Base-by-base conservation (phyloP, 441 rosid species). In the Populus hybrid region DNA sequence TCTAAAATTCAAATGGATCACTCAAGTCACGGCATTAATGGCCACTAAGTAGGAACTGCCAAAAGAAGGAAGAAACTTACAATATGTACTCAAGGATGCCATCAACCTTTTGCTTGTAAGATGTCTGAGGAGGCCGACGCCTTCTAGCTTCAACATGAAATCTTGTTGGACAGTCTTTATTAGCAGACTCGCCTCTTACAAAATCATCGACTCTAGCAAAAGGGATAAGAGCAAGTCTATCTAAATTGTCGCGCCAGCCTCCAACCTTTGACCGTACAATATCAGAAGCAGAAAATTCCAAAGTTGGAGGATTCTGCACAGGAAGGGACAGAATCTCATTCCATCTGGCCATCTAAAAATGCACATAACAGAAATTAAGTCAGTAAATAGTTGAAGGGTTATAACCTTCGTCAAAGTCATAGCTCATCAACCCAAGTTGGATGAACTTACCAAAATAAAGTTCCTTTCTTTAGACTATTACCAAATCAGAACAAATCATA, bases 91-190 rank as follows among this genome's bases (percentile, higher is more conserved):
- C 98, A 77, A 95, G 90, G 88, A 92, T 90, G 69, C 95, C 97
- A 84, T 95, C 99, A 66, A 95, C 96, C 80, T 93, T 95, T 38
- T 94, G 90, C 87, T 95, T 95, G 84, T 85, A 91, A 73, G 86
- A 84, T 42, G 85, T 75, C 76, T 79, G 81, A 4, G 88, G 83
- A 34, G 89, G 71, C 73, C 91, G 85, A 10, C 95, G 88, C 67
- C 99, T 81, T 82, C 99, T 88, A 76, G 98, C 95, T 87, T 95
- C 98, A 14, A 92, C 98, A 83, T 95, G 96, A 86, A 95, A 93
- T 69, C 94, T 89, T 1, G 98, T 86, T 10, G 98, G 98, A 70
- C 95, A 92, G 35, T 91, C 96, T 84, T 88, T 90, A 78, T 86
- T 90, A 0, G 92, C 87, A 74, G 94, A 92, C 79, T 95, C 98